Percentiles rank a stretch among this genome's conserved stretches.
phyloP scores from a whole-genome alignment of 306 rosid species.

The Mimosa bimucronata region DNA sequence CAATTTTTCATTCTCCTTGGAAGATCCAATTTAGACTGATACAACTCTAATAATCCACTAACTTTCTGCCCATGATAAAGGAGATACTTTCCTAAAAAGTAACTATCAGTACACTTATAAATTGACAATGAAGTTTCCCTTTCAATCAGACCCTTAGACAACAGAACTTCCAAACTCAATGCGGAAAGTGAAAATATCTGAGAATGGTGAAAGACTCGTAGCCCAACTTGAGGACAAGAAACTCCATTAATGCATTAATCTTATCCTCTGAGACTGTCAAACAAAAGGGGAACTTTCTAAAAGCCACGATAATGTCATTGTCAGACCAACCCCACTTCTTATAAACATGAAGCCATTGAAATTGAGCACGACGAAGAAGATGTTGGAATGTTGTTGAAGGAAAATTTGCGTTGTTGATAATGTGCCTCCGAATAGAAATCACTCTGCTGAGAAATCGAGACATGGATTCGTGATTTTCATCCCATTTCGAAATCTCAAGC shows the following conservation, averaged over 20 bases:
- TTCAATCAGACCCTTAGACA: not conserved
- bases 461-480: not conserved
- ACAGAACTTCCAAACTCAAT: not conserved
- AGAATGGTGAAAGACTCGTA: not conserved
- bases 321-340: constrained; percentile 33
- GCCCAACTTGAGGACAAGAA: not conserved
- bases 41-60: constrained; percentile 39
- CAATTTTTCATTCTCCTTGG: not conserved
- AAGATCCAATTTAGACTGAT: constrained; percentile 22
- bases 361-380: not conserved
- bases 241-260: not conserved
- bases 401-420: not conserved
- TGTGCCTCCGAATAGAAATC: not conserved
- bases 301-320: not conserved
- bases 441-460: not conserved
- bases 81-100: not conserved
- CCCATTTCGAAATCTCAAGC: not conserved
- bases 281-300: not conserved
- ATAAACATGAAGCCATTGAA: constrained; percentile 3
- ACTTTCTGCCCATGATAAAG: constrained; percentile 31
- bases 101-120: not conserved
- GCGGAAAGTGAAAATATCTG: not conserved
- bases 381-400: not conserved
- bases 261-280: not conserved
- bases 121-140: not conserved